Base-by-base conservation (phyloP, 192 early-diverging fungal genomes). In the Rhizophagus prolifer region DNA sequence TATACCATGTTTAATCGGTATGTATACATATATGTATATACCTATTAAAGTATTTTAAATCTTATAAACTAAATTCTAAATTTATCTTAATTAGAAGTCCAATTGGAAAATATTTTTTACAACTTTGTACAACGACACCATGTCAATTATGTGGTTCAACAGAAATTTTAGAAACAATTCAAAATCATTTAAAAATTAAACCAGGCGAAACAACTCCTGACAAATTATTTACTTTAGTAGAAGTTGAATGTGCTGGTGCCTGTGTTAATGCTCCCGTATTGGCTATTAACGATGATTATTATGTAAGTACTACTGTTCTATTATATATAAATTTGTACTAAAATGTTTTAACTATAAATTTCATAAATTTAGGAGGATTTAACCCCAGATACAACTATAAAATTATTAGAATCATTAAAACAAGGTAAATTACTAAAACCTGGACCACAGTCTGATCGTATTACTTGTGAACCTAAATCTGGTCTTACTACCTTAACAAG, bases 1-100 rank as follows among this genome's bases (percentile, higher is more conserved):
- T 99, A 99, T 82, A 99, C 97, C 71, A 99, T 99, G 97, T 99
- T 94, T 87, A 98, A 98, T 89, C 89, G 95, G 89, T 92, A 81
- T 66, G 73, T 78, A 23, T 61, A n/a, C 58, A 9, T 36, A 4
- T 70, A 9, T 28, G 12, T 71, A 10, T 28, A 21, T 34, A 4
- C 23, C n/a, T 31, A 19, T 30, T 12, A 28, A 25, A 13, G 7
- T 63, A 12, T 31, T 64, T 6, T 16, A 28, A 25, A 63, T 64
- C 34, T 31, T 19, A 60, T 31, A 44, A 44, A 44, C 10, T 68
- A 58, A 19, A 78, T 64, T 19, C 28, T 23, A 60, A 44, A 14
- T 19, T 8, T 5, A 19, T 54, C 16, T 21, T 7, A 21, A 54
- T 50, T 81, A 93, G 93, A 80, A 92, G 94, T 74, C 97, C 97